Evolutionary conservation across 1,139 yeast genomes (phyloP).

Genomic region (Pichia sp.): DNA sequence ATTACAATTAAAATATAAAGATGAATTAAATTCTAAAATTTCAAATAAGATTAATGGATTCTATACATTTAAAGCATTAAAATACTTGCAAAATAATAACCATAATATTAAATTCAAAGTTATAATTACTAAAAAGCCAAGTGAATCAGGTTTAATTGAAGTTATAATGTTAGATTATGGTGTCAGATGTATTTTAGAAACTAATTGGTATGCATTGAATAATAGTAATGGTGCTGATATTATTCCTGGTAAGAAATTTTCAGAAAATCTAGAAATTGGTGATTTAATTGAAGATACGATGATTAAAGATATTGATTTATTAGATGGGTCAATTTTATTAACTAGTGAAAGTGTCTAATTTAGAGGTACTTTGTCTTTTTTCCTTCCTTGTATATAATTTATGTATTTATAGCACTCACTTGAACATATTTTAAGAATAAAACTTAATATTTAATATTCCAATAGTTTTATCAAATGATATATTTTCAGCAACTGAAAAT

Average conservation of each 20-base stretch:
- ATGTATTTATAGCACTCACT: background rate
- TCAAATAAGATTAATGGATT: slow-evolving; percentile 32
- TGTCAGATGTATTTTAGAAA: slow-evolving; percentile 25
- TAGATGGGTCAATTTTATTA: slow-evolving; percentile 33
- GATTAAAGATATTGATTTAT: slow-evolving; percentile 34
- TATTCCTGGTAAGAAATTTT: background rate
- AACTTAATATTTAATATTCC: too few relatives aligned
- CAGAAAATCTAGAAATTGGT: slow-evolving; percentile 34
- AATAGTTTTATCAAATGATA: too few relatives aligned
- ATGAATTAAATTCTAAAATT: slow-evolving; percentile 27
- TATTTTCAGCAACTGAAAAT: too few relatives aligned
- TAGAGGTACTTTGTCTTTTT: background rate
- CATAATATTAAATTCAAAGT: slow-evolving; percentile 26
- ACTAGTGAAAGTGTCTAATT: slow-evolving; percentile 18
- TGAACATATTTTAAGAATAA: background rate
- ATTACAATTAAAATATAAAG: slow-evolving; percentile 26
- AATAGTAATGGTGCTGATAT: slow-evolving; percentile 18
- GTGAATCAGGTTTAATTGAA: slow-evolving; percentile 33
- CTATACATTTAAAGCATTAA: slow-evolving; percentile 38
- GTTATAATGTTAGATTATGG: slow-evolving; percentile 36
- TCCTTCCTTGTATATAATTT: background rate
- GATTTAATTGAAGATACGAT: slow-evolving; percentile 34
- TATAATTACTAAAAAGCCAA: slow-evolving; percentile 34
- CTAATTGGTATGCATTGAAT: slow-evolving; percentile 27
- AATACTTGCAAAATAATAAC: slow-evolving; percentile 28